phyloP scores from a whole-genome alignment of 73 alveolate genomes.

The Paramecium bursaria region DNA sequence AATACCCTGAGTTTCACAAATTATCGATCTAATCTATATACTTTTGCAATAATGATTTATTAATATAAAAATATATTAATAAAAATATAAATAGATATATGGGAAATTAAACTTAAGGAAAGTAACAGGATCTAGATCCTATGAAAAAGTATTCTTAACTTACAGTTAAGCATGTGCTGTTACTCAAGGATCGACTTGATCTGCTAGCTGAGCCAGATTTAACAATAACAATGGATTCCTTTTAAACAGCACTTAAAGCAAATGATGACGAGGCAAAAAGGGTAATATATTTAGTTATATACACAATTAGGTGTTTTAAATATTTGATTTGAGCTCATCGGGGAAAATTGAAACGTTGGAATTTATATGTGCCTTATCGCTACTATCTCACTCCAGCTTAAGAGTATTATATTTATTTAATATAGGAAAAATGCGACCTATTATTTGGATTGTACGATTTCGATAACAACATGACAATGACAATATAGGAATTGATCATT shows the following conservation, averaged over 20 bases:
- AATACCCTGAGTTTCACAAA: no score
- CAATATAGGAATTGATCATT: slow-evolving; percentile 89
- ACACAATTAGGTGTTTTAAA: slow-evolving; percentile 30
- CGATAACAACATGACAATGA: slow-evolving; percentile 86
- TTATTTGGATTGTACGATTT: slow-evolving; percentile 87
- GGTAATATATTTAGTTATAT: neutral
- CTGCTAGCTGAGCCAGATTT: slow-evolving; percentile 48
- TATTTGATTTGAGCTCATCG: slow-evolving; percentile 50
- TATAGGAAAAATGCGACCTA: slow-evolving; percentile 77
- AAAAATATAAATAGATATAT: no score
- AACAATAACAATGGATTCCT: slow-evolving; percentile 44
- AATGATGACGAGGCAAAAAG: slow-evolving; percentile 51
- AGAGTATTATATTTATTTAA: neutral
- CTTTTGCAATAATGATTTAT: no score
- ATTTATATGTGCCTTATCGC: slow-evolving; percentile 47
- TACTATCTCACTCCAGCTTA: slow-evolving; percentile 21
- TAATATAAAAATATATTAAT: no score
- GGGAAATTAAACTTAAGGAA: no score
- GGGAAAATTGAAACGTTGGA: slow-evolving; percentile 52
- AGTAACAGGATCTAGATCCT: slow-evolving; percentile 50
- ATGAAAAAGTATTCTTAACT: slow-evolving; percentile 58
- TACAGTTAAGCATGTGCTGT: slow-evolving; percentile 60
- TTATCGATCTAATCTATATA: no score
- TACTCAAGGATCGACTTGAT: slow-evolving; percentile 28
- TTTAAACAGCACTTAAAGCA: slow-evolving; percentile 24